phyloP scores from a whole-genome alignment of 2,329 filamentous ascomycete species.

The Malbranchea cinnamomea region DNA sequence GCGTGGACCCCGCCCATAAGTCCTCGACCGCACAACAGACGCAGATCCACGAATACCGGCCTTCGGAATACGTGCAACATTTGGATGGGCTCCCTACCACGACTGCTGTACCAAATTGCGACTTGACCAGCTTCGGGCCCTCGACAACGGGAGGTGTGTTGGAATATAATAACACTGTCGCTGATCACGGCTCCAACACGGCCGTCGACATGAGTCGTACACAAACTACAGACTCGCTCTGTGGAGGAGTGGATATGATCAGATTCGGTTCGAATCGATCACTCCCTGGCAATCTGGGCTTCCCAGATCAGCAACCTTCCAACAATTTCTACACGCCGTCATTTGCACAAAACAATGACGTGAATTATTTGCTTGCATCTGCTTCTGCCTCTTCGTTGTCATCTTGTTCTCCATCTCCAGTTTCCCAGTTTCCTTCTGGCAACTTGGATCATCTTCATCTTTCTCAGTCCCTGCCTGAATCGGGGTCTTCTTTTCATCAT shows the following conservation, averaged over 20 bases:
- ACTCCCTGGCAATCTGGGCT: slow-evolving; percentile 13
- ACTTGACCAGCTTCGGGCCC: too few relatives aligned
- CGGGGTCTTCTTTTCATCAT: slow-evolving; percentile 20
- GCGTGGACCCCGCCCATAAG: slow-evolving; percentile 18
- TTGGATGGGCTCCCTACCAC: slow-evolving; percentile 16
- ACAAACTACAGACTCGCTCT: slow-evolving; percentile 30
- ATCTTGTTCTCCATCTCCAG: too few relatives aligned
- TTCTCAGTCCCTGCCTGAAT: slow-evolving; percentile 17
- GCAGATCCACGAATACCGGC: slow-evolving; percentile 28
- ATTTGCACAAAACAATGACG: slow-evolving; percentile 15
- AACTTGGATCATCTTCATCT: slow-evolving; percentile 19
- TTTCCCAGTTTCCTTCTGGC: slow-evolving; percentile 13
- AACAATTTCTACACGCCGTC: slow-evolving; percentile 16
- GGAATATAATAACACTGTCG: too few relatives aligned
- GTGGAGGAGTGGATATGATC: slow-evolving; percentile 30
- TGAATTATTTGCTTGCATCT: slow-evolving; percentile 14
- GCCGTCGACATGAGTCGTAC: slow-evolving; percentile 31
- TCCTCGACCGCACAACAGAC: slow-evolving; percentile 17
- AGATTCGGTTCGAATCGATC: slow-evolving; percentile 27
- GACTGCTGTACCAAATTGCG: too few relatives aligned
- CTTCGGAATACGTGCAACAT: slow-evolving; percentile 26
- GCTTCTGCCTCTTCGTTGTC: too few relatives aligned
- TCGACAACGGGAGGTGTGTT: too few relatives aligned
- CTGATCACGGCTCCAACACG: slow-evolving; percentile 16
- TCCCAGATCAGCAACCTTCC: slow-evolving; percentile 13